Evolutionary conservation across 2,329 filamentous ascomycete species (phyloP).

Genomic region (Penicillium sclerotiorum): DNA sequence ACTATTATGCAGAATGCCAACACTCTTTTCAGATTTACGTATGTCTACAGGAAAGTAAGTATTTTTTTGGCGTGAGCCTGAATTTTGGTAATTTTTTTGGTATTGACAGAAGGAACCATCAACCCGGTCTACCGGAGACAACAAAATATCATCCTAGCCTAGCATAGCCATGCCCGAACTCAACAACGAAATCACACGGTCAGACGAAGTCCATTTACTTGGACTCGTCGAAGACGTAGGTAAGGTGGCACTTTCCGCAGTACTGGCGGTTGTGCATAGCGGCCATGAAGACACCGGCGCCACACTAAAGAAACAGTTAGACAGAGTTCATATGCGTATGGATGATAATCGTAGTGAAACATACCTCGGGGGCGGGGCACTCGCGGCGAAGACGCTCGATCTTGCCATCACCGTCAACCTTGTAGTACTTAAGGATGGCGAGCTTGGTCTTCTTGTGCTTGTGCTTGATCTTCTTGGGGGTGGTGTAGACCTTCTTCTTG

Average conservation of each 20-base stretch:
- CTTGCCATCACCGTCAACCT: slow-evolving; percentile 99
- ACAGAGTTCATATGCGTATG: slow-evolving; percentile 7
- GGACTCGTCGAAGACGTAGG: slow-evolving; percentile 71
- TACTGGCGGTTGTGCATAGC: slow-evolving; percentile 99
- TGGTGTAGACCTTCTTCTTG: slow-evolving; percentile 99
- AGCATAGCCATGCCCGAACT: slow-evolving; percentile 17
- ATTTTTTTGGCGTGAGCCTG: slow-evolving; percentile 18
- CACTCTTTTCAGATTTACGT: background rate
- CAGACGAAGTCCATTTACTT: slow-evolving; percentile 48
- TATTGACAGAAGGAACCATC: slow-evolving; percentile 19
- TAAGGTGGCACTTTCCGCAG: slow-evolving; percentile 74
- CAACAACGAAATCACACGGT: slow-evolving; percentile 14
- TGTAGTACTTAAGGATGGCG: slow-evolving; percentile 99
- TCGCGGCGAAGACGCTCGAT: slow-evolving; percentile 98
- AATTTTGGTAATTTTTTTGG: slow-evolving; percentile 18
- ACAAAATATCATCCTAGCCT: slow-evolving; percentile 12
- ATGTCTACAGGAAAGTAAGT: background rate
- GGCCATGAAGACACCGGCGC: slow-evolving; percentile 99
- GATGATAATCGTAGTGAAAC: slow-evolving; percentile 39
- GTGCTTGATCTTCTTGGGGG: slow-evolving; percentile 99
- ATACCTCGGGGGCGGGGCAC: slow-evolving; percentile 87
- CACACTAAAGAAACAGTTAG: slow-evolving; percentile 67
- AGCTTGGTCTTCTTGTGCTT: slow-evolving; percentile 99
- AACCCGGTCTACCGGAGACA: slow-evolving; percentile 23
- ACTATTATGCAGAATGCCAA: slow-evolving; percentile 1